Base-by-base conservation (phyloP, 371 early-diverging fungal species). In the Lichtheimia ramosa region DNA sequence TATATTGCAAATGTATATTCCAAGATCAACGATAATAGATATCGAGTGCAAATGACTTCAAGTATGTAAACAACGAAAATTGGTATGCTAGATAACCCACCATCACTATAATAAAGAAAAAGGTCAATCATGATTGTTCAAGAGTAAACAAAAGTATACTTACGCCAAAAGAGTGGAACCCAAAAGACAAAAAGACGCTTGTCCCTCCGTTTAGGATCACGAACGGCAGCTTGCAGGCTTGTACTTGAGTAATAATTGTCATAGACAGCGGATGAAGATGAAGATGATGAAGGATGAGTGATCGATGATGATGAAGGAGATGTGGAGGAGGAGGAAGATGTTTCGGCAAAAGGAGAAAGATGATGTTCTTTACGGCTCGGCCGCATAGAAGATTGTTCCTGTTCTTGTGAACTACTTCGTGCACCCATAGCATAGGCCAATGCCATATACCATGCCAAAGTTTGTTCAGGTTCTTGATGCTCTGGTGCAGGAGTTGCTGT, bases 391-490 rank as follows among this genome's bases (percentile, higher is more conserved):
- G n/a, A 21, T n/a, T 49, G 52, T n/a, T 46, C 60, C 18, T 59
- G 25, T 28, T 42, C 42, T 16, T 50, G 39, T 23, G 53, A 54
- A 43, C 55, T 62, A 43, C 59, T 73, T 23, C 69, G 53, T 18
- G 73, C 71, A 27, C 78, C 78, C 73, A 78, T 78, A 1, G 78
- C 75, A 57, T 78, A 78, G 0, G 78, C 78, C 3, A 78, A 48
- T 3, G 78, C 78, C 78, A 78, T 78, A 41, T 78, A 78, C 78
- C 78, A 78, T 13, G 78, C 78, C 23, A 78, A 59, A 0, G 75
- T 61, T 43, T 74, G 73, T 21, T 78, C 78, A 16, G 70, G 65
- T 27, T 74, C 70, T 21, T 46, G 46, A 46, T 46, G 46, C 16
- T 46, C 18, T 34, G 34, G 34, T 34, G 34, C 2, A 34, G 34